Evolutionary conservation across 1,284 basidiomycete species (phyloP).

Genomic region (Fistulinella staudtii): DNA sequence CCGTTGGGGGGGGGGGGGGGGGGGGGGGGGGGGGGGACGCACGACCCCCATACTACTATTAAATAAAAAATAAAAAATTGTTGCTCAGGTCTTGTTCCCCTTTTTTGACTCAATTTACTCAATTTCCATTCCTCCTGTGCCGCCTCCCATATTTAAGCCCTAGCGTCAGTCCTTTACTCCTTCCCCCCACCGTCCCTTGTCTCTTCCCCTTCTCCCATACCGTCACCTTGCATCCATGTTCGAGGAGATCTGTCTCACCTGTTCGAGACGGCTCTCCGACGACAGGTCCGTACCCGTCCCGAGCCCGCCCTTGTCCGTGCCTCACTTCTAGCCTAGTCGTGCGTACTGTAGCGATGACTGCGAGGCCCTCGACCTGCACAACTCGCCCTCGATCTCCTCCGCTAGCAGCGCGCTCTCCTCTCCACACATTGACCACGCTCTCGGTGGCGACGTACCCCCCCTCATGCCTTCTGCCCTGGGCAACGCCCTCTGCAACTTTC

Average conservation of each 20-base stretch:
- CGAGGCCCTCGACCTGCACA: slow-evolving; percentile 52
- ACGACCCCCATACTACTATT: no score
- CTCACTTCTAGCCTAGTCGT: slow-evolving; percentile 40
- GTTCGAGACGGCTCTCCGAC: slow-evolving; percentile 56
- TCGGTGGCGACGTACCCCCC: slow-evolving; percentile 54
- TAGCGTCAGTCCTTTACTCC: slow-evolving; percentile 14
- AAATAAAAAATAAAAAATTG: no score
- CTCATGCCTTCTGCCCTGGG: slow-evolving; percentile 57
- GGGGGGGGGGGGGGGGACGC: no score
- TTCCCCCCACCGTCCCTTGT: slow-evolving; percentile 15
- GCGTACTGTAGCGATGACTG: slow-evolving; percentile 75
- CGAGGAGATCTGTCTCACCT: slow-evolving; percentile 70
- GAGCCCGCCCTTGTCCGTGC: slow-evolving; percentile 14
- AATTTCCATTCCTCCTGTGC: slow-evolving; percentile 38
- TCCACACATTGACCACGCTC: slow-evolving; percentile 51
- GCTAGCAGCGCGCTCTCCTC: slow-evolving; percentile 67
- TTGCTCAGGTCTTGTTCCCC: slow-evolving; percentile 26
- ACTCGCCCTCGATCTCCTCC: slow-evolving; percentile 63
- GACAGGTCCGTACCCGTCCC: slow-evolving; percentile 49
- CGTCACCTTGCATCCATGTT: slow-evolving; percentile 48
- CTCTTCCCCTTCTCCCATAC: background rate
- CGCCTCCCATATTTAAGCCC: slow-evolving; percentile 34
- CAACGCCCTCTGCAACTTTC: slow-evolving; percentile 43
- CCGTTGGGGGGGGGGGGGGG: no score
- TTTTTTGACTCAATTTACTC: slow-evolving; percentile 32